Percentiles rank a stretch among this genome's conserved stretches.
These are phyloP conservation scores for Nephelium lappaceum DNA, from an alignment of 345 rosid genomes.

Conservation along the genomic window DNA sequence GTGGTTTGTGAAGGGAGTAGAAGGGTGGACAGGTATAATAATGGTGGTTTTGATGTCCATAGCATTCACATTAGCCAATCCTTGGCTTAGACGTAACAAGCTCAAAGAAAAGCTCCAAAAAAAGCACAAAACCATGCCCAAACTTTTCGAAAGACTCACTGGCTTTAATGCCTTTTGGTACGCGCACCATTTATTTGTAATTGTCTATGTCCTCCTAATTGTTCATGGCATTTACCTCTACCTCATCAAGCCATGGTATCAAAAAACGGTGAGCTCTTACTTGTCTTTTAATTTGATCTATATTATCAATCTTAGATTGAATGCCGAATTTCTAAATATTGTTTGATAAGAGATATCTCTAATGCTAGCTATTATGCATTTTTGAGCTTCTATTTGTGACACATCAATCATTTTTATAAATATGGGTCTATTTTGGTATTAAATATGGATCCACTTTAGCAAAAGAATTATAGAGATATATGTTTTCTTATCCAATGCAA, in stretches of 20 bases:
- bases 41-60: constrained; percentile 81
- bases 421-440: no score
- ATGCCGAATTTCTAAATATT: no score
- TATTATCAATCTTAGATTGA: no score
- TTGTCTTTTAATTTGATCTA: no score
- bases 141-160: constrained; percentile 62
- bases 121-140: constrained; percentile 43
- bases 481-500: no score
- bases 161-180: constrained; percentile 96
- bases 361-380: no score
- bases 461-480: no score
- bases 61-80: constrained; percentile 67
- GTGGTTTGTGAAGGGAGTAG: constrained; percentile 79
- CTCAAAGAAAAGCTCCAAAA: constrained; percentile 28
- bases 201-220: constrained; percentile 75
- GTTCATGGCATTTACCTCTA: constrained; percentile 77
- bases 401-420: no score
- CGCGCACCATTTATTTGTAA: constrained; percentile 77
- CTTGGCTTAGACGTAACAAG: constrained; percentile 56
- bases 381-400: no score
- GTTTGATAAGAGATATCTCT: no score
- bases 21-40: constrained; percentile 70
- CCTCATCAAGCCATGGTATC: constrained; percentile 71
- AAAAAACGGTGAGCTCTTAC: constrained; percentile 60
- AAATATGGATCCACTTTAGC: no score